Percentiles rank a stretch among this genome's conserved stretches.
Conservation (phyloP, 2,329 filamentous ascomycete species). For the Hymenoscyphus infarciens region DNA sequence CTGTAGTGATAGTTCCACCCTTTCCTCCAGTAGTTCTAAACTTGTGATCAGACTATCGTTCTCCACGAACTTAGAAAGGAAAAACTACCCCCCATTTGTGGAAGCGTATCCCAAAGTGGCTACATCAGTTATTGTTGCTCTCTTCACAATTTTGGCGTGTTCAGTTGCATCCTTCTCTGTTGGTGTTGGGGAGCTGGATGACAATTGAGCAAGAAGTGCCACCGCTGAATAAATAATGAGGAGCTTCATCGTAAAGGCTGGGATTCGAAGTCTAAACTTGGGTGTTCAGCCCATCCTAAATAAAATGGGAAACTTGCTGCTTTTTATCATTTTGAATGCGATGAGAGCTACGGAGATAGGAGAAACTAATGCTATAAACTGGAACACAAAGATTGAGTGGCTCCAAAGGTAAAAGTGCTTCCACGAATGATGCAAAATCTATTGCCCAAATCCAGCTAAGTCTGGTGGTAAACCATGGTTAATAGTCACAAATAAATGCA, state of each 20-base stretch:
- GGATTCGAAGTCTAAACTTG: too few relatives aligned
- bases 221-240: conserved; percentile 43
- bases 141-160: conserved; percentile 37
- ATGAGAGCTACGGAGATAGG: background rate
- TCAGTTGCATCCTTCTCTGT: conserved; percentile 40
- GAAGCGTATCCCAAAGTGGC: conserved; percentile 43
- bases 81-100: conserved; percentile 41
- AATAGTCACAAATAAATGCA: background rate
- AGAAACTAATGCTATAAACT: too few relatives aligned
- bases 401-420: background rate
- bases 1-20: conserved; percentile 43
- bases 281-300: background rate
- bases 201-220: conserved; percentile 42
- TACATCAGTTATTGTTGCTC: conserved; percentile 38
- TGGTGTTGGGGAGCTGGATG: conserved; percentile 47
- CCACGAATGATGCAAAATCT: background rate
- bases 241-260: conserved; percentile 45
- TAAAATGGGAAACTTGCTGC: background rate
- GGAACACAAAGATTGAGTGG: background rate
- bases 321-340: background rate
- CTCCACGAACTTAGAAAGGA: background rate
- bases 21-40: conserved; percentile 44
- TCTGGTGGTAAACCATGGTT: background rate
- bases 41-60: background rate
- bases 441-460: background rate